Percentiles rank a stretch among this genome's conserved stretches.
Conservation (phyloP, 257 asterid genomes). For the Ophiorrhiza pumila region DNA sequence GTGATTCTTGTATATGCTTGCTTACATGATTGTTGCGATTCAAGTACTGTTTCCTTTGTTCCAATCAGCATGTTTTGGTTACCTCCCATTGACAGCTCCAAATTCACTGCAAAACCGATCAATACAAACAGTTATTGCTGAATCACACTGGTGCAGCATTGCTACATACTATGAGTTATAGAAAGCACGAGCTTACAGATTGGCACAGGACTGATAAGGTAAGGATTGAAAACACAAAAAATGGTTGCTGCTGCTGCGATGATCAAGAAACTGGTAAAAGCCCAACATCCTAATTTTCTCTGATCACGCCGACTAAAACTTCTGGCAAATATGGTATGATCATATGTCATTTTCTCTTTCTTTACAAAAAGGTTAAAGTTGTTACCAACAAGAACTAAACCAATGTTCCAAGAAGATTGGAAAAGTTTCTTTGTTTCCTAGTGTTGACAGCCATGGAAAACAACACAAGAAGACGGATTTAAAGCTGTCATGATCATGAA, state of each 20-base stretch:
- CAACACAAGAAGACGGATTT: not conserved
- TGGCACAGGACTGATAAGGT: conserved; percentile 8
- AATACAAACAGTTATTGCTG: not conserved
- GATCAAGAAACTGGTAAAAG: conserved; percentile 35
- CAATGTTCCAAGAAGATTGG: not conserved
- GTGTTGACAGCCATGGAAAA: not conserved
- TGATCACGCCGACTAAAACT: conserved; percentile 39
- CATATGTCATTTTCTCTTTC: conserved; percentile 24
- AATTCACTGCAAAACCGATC: conserved; percentile 10
- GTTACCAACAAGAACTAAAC: not conserved
- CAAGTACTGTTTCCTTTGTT: not conserved
- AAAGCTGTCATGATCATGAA: not conserved
- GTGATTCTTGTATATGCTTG: not conserved
- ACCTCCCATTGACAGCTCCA: conserved; percentile 15
- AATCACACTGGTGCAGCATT: not conserved
- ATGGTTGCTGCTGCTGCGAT: conserved; percentile 25
- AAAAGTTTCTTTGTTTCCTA: not conserved
- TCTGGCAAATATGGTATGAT: conserved; percentile 28
- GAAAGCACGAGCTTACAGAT: conserved; percentile 16
- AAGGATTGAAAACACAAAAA: conserved; percentile 30
- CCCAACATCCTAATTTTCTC: conserved; percentile 34
- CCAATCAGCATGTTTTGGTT: not conserved
- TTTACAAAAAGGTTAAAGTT: not conserved
- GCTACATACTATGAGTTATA: not conserved
- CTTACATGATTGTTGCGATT: conserved; percentile 16